Conservation (phyloP, 805 yeast species). For the Wickerhamomyces xylosicus region DNA sequence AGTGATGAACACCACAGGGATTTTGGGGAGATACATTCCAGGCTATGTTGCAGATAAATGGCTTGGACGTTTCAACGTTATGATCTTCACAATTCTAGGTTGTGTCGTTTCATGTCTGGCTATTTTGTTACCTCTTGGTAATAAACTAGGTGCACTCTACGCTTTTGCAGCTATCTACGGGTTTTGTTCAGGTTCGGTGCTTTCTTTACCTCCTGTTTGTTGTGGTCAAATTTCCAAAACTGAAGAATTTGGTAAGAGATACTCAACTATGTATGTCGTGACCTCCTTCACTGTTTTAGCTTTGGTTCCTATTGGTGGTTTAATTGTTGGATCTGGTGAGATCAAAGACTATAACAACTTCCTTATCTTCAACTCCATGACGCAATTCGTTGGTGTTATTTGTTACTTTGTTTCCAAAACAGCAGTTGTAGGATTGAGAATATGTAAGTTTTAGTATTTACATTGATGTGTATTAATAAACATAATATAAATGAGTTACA, state of each 20-base stretch:
- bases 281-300: constrained; percentile 41
- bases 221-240: constrained; percentile 48
- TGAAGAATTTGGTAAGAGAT: constrained; percentile 43
- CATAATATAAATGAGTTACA: too few species aligned
- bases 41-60: constrained; percentile 33
- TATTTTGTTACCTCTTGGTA: constrained; percentile 35
- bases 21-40: constrained; percentile 34
- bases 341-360: constrained; percentile 29
- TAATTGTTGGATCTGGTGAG: constrained; percentile 28
- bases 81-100: constrained; percentile 24
- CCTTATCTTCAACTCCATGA: constrained; percentile 31
- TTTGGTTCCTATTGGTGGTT: constrained; percentile 40
- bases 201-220: constrained; percentile 50
- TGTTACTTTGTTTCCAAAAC: constrained; percentile 31
- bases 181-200: constrained; percentile 42
- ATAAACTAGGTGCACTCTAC: constrained; percentile 24
- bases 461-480: too few species aligned
- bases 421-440: constrained; percentile 31
- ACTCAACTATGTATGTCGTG: constrained; percentile 46
- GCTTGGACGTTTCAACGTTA: constrained; percentile 43
- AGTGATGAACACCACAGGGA: constrained; percentile 34
- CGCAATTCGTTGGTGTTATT: constrained; percentile 27
- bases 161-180: constrained; percentile 43
- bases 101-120: constrained; percentile 26
- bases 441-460: constrained; percentile 21